Base-by-base conservation (phyloP, 163 green algal species). In the Volvox carteri region DNA sequence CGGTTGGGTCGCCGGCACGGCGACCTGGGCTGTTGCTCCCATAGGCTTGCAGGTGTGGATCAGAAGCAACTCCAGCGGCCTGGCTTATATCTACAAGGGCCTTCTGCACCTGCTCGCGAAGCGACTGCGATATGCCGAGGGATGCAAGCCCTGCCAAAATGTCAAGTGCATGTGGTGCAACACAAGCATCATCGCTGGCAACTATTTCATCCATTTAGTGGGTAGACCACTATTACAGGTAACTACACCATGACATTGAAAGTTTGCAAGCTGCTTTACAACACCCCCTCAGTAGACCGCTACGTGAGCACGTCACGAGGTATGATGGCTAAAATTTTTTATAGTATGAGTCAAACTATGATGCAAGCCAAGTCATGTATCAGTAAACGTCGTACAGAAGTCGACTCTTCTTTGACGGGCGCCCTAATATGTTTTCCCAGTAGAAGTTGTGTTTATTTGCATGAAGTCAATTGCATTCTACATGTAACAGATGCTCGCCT, bases 111-210 rank as follows among this genome's bases (percentile, higher is more conserved):
- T 77, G 84, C 4, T 75, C 23, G 1, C 89, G 75, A 28, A 92
- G 77, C 21, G 68, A 12, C 11, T 70, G 65, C 9, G 46, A 80
- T 30, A 92, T 91, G 12, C 91, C 91, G 18, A 92, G 46, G 2
- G 91, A 91, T 5, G 88, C 76, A 21, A 92, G 78, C 11, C 75
- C 75, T 0, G 91, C 88, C 18, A 93, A 81, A 19, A 92, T 92
- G 23, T 91, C 90, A 4, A 92, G 35, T 7, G 77, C 83, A 48
- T 87, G 80, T 46, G 73, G n/a, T 21, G 44, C 73, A 25, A 80
- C 44, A 12, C 44, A 23, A 23, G 25, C 4, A 28, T 80, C 73
- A 25, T 80, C 44, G n/a, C 73, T 62, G 8, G 46, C 30, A 28
- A 28, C 21, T 60, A 80, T 12, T 33, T 77, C 68, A 77, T 77